A percentile compares a stretch with the other conserved stretches of the same genome.
Conservation (phyloP, 2,329 filamentous ascomycete genomes). For the Alternaria alternata region DNA sequence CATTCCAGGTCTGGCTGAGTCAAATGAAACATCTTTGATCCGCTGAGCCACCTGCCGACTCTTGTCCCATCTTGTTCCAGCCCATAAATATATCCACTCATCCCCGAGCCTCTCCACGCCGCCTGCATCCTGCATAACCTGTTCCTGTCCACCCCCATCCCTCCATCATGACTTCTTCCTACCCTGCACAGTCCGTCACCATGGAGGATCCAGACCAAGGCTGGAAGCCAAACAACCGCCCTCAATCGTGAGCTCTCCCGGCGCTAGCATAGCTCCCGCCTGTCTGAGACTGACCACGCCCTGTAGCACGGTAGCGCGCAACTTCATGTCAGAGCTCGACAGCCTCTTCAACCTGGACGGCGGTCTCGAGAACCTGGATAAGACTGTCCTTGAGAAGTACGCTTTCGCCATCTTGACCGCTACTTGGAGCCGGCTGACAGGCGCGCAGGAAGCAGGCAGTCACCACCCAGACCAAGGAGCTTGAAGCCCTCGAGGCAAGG, state of each 20-base stretch:
- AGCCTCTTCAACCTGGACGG: constrained; percentile 89
- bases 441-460: constrained; percentile 77
- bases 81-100: constrained; percentile 17
- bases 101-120: constrained; percentile 16
- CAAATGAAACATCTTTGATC: constrained; percentile 39
- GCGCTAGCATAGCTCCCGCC: constrained; percentile 31
- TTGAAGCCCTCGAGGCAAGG: constrained; percentile 83
- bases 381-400: constrained; percentile 83
- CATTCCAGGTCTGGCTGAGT: constrained; percentile 21
- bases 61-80: constrained; percentile 14
- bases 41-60: constrained; percentile 20
- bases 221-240: constrained; percentile 82
- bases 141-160: constrained; percentile 6
- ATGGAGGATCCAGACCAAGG: constrained; percentile 68
- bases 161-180: constrained; percentile 19
- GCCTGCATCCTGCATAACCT: constrained; percentile 10
- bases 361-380: constrained; percentile 75
- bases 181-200: constrained; percentile 26
- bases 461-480: constrained; percentile 75
- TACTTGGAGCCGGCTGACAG: constrained; percentile 16
- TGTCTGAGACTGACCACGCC: constrained; percentile 36
- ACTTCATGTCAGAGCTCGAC: constrained; percentile 86
- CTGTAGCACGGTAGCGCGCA: constrained; percentile 81
- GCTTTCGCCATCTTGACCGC: constrained; percentile 38
- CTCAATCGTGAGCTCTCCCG: constrained; percentile 75